phyloP scores from a whole-genome alignment of 345 rosid genomes.

The Syzygium aqueum region DNA sequence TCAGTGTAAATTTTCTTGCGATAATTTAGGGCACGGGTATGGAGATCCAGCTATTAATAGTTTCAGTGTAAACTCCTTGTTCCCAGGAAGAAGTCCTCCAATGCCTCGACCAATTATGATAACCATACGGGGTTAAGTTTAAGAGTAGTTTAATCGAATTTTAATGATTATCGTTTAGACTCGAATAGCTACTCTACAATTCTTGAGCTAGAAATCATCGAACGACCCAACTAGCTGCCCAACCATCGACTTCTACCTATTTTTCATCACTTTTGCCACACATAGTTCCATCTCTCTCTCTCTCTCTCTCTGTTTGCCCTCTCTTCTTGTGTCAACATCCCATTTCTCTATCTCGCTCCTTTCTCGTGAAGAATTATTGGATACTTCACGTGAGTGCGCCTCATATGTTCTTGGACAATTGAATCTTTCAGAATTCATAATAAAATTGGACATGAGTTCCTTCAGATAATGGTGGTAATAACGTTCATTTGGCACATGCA shows the following conservation, averaged over 20 bases:
- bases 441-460: neutral
- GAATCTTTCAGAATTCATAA: neutral
- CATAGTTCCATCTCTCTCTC: neutral
- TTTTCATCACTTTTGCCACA: neutral
- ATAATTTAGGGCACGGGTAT: neutral
- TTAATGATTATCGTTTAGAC: neutral
- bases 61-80: no score
- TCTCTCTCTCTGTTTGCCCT: neutral
- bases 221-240: neutral
- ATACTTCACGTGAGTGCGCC: neutral
- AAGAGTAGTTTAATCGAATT: neutral
- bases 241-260: neutral
- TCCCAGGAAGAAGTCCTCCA: neutral
- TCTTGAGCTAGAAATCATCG: neutral
- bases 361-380: neutral
- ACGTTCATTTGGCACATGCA: neutral
- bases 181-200: neutral
- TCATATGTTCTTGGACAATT: neutral
- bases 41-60: neutral
- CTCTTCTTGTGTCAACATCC: neutral
- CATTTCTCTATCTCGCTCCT: neutral
- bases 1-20: neutral
- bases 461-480: neutral
- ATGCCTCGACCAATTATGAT: neutral
- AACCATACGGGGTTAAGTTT: neutral